phyloP scores from a whole-genome alignment of 257 asterid genomes.

The Nemophila menziesii region DNA sequence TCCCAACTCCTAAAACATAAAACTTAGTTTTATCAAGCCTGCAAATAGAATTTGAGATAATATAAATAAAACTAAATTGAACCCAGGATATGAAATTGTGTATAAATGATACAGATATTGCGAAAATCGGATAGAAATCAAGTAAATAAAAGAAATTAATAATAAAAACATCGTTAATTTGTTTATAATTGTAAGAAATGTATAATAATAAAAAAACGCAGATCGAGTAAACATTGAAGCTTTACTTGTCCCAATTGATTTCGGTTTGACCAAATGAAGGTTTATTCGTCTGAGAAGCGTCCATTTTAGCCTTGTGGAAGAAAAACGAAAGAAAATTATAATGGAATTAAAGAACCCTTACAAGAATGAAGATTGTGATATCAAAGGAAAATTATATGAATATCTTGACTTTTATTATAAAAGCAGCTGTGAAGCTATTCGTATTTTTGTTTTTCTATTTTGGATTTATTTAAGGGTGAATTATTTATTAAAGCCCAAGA shows the following conservation, averaged over 20 bases:
- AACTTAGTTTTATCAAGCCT: constrained; percentile 80
- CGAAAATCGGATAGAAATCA: not conserved
- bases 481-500: too few species aligned
- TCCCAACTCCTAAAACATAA: constrained; percentile 82
- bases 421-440: too few species aligned
- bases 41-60: constrained; percentile 16
- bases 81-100: not conserved
- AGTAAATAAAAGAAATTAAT: not conserved
- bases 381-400: too few species aligned
- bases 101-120: not conserved
- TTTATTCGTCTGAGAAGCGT: constrained; percentile 27
- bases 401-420: too few species aligned
- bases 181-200: too few species aligned
- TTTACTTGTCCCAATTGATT: constrained; percentile 86
- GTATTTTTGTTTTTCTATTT: too few species aligned
- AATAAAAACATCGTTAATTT: not conserved
- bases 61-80: constrained; percentile 7
- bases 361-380: too few species aligned
- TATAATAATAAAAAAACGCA: not conserved
- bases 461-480: too few species aligned
- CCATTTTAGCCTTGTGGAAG: constrained; percentile 44
- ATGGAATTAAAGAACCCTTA: too few species aligned
- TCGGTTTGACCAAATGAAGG: constrained; percentile 45
- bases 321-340: too few species aligned
- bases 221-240: constrained; percentile 11